A percentile compares a stretch with the other conserved stretches of the same genome.
phyloP scores from a whole-genome alignment of 2,329 filamentous ascomycete species.

The Lecanicillium sp. region DNA sequence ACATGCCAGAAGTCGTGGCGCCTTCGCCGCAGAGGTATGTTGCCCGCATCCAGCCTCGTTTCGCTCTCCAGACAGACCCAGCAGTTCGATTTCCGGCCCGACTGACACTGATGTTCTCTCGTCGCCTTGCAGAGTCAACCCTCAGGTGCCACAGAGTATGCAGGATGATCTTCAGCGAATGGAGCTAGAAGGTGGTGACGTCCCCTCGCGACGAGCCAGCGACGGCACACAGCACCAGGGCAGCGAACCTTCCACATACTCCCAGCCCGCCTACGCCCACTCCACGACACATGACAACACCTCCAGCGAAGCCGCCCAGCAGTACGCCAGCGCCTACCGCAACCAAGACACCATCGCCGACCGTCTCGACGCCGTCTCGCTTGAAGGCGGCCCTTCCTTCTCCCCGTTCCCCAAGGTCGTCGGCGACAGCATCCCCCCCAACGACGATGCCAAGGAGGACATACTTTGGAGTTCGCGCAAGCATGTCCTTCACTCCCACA shows the following conservation, averaged over 20 bases:
- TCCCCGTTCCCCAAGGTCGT: slow-evolving; percentile 86
- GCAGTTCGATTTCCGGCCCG: too few species aligned
- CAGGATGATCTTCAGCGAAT: slow-evolving; percentile 88
- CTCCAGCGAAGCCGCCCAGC: background rate
- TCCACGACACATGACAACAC: slow-evolving; percentile 30
- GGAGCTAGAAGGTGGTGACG: slow-evolving; percentile 67
- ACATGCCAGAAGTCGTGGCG: slow-evolving; percentile 54
- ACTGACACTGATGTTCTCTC: slow-evolving; percentile 10
- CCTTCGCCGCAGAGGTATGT: slow-evolving; percentile 53
- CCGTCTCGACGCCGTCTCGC: slow-evolving; percentile 37
- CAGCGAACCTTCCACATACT: slow-evolving; percentile 17
- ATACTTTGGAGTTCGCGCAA: slow-evolving; percentile 79
- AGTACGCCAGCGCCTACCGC: slow-evolving; percentile 28
- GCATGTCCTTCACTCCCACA: slow-evolving; percentile 83
- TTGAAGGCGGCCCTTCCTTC: slow-evolving; percentile 63
- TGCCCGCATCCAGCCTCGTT: slow-evolving; percentile 3
- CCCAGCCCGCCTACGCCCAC: slow-evolving; percentile 24
- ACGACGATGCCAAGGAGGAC: slow-evolving; percentile 89
- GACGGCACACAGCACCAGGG: slow-evolving; percentile 12
- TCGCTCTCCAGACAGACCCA: too few species aligned
- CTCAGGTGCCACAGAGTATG: slow-evolving; percentile 94
- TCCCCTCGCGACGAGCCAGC: slow-evolving; percentile 19
- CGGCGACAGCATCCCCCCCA: slow-evolving; percentile 84
- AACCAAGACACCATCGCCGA: slow-evolving; percentile 31
- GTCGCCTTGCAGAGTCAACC: slow-evolving; percentile 65